Evolutionary conservation across 306 rosid species (phyloP), one percentile per base, ranked within the genome.

Genomic region (Mimosa pudica): DNA sequence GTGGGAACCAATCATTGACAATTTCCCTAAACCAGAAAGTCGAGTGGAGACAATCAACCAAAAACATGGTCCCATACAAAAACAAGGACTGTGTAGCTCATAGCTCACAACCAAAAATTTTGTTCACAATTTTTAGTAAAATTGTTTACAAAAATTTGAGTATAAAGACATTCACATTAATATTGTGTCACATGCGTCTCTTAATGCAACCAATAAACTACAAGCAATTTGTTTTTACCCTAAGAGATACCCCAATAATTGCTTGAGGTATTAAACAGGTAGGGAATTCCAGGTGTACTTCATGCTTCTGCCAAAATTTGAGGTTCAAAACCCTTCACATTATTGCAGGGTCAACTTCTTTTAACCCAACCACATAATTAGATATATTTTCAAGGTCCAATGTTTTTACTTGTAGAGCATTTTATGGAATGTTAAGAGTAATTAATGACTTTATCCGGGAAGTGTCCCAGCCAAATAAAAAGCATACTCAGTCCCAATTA

Each of bases 261-360:
- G 68, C 42, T 62, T 11, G 42, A 32, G 44, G n/a, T 12, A 8
- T 62, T 62, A 0, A 12, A 17, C 35, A 47, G 47, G 7, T 62
- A n/a, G 49, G n/a, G 49, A 64, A 63, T 32, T 14, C 33, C 49
- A 17, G 63, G 18, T 8, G 7, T 17, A 46, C n/a, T 62, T 75
- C 12, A 48, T 67, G 44, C 32, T 49, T 57, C 4, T 18, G 51
- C 62, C 66, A 33, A 51, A 80, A 32, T 32, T 74, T 54, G 61
- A 73, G 67, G 63, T 45, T 80, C 58, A 63, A 6, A 51, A 38
- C 69, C 79, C 16, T 51, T 80, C 61, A 41, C 44, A 18, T 17
- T 79, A 63, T 41, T 38, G 14, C 24, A 41, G 71, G 8, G 71
- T 41, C 49, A 17, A 32, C 51, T 67, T 67, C 68, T 17, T 41